Conservation (phyloP, 768 basidiomycete species). For the Sarcodon aspratus region DNA sequence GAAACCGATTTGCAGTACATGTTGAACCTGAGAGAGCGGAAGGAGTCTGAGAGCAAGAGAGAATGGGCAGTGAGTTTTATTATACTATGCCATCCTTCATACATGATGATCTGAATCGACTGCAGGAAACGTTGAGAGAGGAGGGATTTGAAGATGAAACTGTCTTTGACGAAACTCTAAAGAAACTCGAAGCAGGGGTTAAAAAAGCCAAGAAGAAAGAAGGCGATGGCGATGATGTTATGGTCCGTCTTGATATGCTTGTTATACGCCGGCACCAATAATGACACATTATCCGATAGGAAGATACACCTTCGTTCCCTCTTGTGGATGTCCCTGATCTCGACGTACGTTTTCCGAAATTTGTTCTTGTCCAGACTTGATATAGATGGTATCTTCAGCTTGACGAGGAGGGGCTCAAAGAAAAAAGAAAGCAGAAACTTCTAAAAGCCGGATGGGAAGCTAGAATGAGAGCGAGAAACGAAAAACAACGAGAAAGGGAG, state of each 20-base stretch:
- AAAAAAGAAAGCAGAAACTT: conserved; percentile 88
- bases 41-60: conserved; percentile 46
- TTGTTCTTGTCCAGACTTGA: neutral
- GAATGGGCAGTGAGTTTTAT: conserved; percentile 57
- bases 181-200: conserved; percentile 73
- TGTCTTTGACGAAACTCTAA: conserved; percentile 70
- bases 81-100: neutral
- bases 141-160: conserved; percentile 75
- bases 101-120: neutral
- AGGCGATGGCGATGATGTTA: conserved; percentile 48
- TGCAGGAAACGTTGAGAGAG: conserved; percentile 43
- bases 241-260: conserved; percentile 19
- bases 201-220: conserved; percentile 79
- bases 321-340: conserved; percentile 87
- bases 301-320: conserved; percentile 78
- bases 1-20: conserved; percentile 65
- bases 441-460: conserved; percentile 93
- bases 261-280: neutral
- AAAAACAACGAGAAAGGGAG: conserved; percentile 79
- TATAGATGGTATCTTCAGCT: conserved; percentile 32
- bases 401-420: conserved; percentile 85
- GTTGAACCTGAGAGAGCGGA: conserved; percentile 49
- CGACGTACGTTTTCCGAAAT: conserved; percentile 41
- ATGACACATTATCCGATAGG: conserved; percentile 23
- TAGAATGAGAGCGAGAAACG: conserved; percentile 68